Evolutionary conservation across 352 stramenopile species (phyloP), one percentile per base, ranked within the genome.

Genomic region (Pythium chondricola): DNA sequence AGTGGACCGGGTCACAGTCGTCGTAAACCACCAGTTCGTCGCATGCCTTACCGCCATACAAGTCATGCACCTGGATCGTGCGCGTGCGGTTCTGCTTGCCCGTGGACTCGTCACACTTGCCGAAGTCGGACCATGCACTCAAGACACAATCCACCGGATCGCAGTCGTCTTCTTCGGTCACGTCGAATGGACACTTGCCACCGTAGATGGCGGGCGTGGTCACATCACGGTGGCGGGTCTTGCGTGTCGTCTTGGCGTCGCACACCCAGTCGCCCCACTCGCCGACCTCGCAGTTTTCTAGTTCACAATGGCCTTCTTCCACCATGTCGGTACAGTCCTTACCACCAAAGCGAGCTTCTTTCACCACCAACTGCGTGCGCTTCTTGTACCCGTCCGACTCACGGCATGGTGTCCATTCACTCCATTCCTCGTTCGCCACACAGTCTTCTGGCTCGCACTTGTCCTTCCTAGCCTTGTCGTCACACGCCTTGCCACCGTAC

Each of bases 1-100:
- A 87, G 50, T 77, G 48, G 1, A 83, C 61, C 0, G 74, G 59
- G 4, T 73, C 60, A 41, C 74, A 83, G 1, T 52, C 32, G 24
- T 65, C 67, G 16, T 63, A 41, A 25, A 83, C 61, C 6, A 31
- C 46, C 21, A 81, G 33, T 0, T 18, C 40, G 9, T 40, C 48
- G 40, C 71, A 85, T 4, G 43, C 18, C 3, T 63, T 31, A 2
- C 71, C 73, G 2, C 60, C 60, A 39, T 77, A 79, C 18, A 63
- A 20, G 0, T 65, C 32, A 13, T 53, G 17, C 1, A 48, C 51
- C 13, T 49, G 66, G 14, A 83, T 43, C 2, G 39, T 51, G 2
- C 73, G 65, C 5, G 54, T 74, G 1, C 67, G 61, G 2, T 58
- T 74, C 2, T 68, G 65, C 27, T 50, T 57, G 2, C 67, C 65